Evolutionary conservation across 2,329 filamentous ascomycete genomes (phyloP), one percentile per base, ranked within the genome.

Genomic region (Colletotrichum zoysiae): DNA sequence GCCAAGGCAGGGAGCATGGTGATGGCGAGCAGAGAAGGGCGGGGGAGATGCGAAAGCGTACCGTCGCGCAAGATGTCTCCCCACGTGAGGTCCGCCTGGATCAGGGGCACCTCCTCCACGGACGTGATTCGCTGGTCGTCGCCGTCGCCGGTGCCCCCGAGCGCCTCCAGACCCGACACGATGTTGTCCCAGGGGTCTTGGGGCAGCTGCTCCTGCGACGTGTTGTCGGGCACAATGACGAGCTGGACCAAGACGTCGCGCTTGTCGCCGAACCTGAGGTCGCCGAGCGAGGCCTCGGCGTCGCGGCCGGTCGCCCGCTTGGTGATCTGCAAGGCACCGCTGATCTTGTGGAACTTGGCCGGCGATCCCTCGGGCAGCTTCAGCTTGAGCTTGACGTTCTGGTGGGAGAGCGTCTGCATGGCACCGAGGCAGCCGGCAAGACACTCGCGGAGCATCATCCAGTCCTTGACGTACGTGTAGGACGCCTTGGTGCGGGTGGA

Each of bases 361-460:
- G 95, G 96, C 3, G 96, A 99, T 26, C 96, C 96, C 83, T 99
- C 96, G 0, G 96, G 96, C 9, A 99, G 85, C 76, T 94, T 93
- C 68, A 99, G 89, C 85, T 97, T 97, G 66, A 99, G 88, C 85
- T 97, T 98, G 69, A 97, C 96, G 78, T 98, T 98, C 80, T 98
- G 96, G 80, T 99, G 96, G n/a, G 96, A 98, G 38, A 94, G 92
- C 2, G 94, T 95, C 81, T 99, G 96, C 79, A 98, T 88, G 18
- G 94, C 91, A 58, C 96, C 96, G 38, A 99, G 85, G 78, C 95
- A 98, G 55, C 96, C 96, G 33, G 95, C 96, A 56, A 98, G 88
- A 80, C 96, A 98, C 81, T 99, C 96, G 38, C 96, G 92, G 46
- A 99, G 88, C 95, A 98, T 99, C 95, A 98, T 98, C 96, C 96